Conservation (phyloP, 2,329 filamentous ascomycete species). For the Scedosporium apiospermum region DNA sequence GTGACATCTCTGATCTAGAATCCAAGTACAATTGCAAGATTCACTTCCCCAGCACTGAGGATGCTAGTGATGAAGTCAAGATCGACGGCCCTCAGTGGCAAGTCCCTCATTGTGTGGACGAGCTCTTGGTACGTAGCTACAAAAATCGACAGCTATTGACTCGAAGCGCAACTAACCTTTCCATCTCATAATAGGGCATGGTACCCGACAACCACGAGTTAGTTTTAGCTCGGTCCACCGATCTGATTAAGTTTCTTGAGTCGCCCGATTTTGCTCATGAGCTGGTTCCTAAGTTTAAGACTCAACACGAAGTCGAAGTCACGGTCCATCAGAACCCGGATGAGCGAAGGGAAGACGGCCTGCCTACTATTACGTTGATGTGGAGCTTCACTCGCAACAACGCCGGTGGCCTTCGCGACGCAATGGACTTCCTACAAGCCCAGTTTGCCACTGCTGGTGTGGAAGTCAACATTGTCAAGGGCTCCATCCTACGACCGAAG, state of each 20-base stretch:
- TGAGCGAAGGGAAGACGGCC: conserved; percentile 47
- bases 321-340: conserved; percentile 58
- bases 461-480: conserved; percentile 80
- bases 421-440: conserved; percentile 86
- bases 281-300: conserved; percentile 73
- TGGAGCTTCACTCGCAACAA: conserved; percentile 95
- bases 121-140: conserved; percentile 61
- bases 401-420: conserved; percentile 87
- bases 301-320: conserved; percentile 85
- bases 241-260: conserved; percentile 72
- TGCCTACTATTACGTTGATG: conserved; percentile 52
- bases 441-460: conserved; percentile 81
- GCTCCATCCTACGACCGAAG: conserved; percentile 94
- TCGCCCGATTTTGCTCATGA: conserved; percentile 74
- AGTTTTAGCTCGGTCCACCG: conserved; percentile 64
- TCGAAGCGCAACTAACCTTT: conserved; percentile 15
- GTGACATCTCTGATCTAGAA: conserved; percentile 87
- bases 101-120: conserved; percentile 92
- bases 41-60: conserved; percentile 93
- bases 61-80: conserved; percentile 90
- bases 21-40: conserved; percentile 99
- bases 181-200: conserved; percentile 58
- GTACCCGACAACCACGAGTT: conserved; percentile 94
- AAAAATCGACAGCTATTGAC: neutral
- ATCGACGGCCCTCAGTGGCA: conserved; percentile 97